phyloP scores from a whole-genome alignment of 176 grass and related monocot species.

The Zoysia pacifica region DNA sequence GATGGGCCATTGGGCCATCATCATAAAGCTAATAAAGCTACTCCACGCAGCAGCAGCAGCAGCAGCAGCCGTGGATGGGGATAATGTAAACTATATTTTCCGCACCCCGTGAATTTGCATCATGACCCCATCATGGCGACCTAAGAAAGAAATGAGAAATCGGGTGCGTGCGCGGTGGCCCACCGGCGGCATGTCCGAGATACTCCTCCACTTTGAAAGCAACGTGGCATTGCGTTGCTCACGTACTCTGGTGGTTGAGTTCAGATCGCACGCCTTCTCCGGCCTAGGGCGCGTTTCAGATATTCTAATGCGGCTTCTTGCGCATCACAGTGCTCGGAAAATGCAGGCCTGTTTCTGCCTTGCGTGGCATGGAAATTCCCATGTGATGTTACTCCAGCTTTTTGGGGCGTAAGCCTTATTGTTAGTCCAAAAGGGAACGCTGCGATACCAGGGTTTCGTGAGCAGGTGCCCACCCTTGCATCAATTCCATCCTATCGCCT shows the following conservation, averaged over 20 bases:
- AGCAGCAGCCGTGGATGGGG: not conserved
- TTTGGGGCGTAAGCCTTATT: not conserved
- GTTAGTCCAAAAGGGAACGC: not conserved
- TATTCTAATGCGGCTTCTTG: too few species aligned
- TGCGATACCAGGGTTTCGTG: not conserved
- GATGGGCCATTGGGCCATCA: constrained; percentile 24
- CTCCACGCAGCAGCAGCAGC: not conserved
- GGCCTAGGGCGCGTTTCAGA: too few species aligned
- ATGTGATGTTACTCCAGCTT: not conserved
- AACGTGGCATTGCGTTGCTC: not conserved
- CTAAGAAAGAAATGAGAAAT: constrained; percentile 7
- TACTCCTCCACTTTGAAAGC: not conserved
- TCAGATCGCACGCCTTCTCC: not conserved
- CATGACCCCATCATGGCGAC: constrained; percentile 45
- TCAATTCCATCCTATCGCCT: constrained; percentile 32
- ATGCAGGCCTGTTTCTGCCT: not conserved
- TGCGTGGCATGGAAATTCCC: not conserved
- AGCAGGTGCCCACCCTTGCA: constrained; percentile 8
- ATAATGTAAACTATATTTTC: constrained; percentile 37
- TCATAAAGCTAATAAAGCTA: constrained; percentile 24
- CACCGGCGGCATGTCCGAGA: not conserved
- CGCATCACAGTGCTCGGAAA: not conserved
- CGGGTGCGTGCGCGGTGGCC: constrained; percentile 1
- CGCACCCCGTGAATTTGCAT: not conserved
- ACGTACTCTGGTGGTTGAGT: not conserved